Percentiles rank a stretch among this genome's conserved stretches.
These are phyloP conservation scores for Poa annua DNA, from an alignment of 176 grass and related monocot genomes.

Conservation along the genomic window DNA sequence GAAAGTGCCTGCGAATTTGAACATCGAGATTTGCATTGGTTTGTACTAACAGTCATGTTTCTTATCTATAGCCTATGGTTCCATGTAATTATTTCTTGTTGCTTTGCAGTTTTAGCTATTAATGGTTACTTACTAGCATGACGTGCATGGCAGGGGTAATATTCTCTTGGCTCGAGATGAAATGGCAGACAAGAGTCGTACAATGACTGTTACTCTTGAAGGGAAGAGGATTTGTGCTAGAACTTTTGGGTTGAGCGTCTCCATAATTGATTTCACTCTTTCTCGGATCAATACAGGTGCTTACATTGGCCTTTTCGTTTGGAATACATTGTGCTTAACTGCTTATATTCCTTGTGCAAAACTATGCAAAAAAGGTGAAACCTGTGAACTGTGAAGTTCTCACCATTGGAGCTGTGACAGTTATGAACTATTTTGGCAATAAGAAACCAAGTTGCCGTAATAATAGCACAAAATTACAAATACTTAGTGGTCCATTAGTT, in stretches of 20 bases:
- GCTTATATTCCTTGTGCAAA: constrained; percentile 17
- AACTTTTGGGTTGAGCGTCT: constrained; percentile 71
- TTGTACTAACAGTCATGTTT: constrained; percentile 36
- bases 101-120: constrained; percentile 30
- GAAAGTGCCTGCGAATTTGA: constrained; percentile 92
- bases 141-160: constrained; percentile 70
- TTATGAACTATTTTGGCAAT: background rate
- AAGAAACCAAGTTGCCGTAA: background rate
- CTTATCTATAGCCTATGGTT: constrained; percentile 5
- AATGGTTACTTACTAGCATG: constrained; percentile 35
- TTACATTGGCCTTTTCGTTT: constrained; percentile 12
- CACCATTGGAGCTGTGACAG: background rate
- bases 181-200: constrained; percentile 40
- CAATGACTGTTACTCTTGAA: constrained; percentile 56
- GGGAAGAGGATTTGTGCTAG: constrained; percentile 58
- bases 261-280: constrained; percentile 97
- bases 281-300: constrained; percentile 90
- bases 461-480: constrained; percentile 5
- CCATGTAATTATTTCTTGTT: constrained; percentile 12
- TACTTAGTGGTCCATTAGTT: background rate
- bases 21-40: constrained; percentile 98
- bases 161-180: constrained; percentile 82
- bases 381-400: background rate
- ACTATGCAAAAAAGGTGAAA: background rate
- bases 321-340: constrained; percentile 9